A percentile compares a stretch with the other conserved stretches of the same genome.
Evolutionary conservation across 1,284 basidiomycete genomes (phyloP).

Genomic region (Sporisorium sorghi): DNA sequence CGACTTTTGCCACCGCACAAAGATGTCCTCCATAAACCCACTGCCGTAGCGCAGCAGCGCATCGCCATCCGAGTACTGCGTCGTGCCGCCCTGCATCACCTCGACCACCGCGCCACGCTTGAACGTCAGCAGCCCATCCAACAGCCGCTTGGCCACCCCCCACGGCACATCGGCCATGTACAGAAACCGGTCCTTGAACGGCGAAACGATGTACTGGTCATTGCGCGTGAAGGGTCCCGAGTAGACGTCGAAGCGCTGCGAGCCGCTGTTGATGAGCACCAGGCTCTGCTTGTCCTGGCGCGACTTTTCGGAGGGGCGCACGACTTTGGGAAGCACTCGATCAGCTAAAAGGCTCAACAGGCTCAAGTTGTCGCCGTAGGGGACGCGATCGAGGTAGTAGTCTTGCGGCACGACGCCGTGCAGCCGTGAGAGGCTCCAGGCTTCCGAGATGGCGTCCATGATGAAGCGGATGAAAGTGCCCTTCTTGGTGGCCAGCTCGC

Average conservation of each 20-base stretch:
- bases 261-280: constrained; percentile 65
- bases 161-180: constrained; percentile 62
- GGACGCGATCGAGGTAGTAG: constrained; percentile 64
- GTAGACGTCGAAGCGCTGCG: constrained; percentile 65
- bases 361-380: constrained; percentile 51
- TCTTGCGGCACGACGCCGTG: constrained; percentile 65
- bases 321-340: constrained; percentile 63
- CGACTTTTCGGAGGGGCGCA: constrained; percentile 55
- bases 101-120: constrained; percentile 50
- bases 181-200: constrained; percentile 64
- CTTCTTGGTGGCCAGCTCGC: constrained; percentile 58
- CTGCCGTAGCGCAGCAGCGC: constrained; percentile 33
- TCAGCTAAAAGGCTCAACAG: constrained; percentile 59
- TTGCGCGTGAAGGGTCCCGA: constrained; percentile 64
- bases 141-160: constrained; percentile 52
- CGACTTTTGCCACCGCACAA: constrained; percentile 47
- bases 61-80: constrained; percentile 38
- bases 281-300: constrained; percentile 51
- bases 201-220: constrained; percentile 66
- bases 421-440: constrained; percentile 62
- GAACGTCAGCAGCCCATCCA: constrained; percentile 42
- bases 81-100: constrained; percentile 42
- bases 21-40: constrained; percentile 47
- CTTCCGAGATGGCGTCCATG: constrained; percentile 60
- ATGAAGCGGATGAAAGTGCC: constrained; percentile 57